Base-by-base conservation (phyloP, 495 filamentous ascomycete species). In the Immersiella caudata region DNA sequence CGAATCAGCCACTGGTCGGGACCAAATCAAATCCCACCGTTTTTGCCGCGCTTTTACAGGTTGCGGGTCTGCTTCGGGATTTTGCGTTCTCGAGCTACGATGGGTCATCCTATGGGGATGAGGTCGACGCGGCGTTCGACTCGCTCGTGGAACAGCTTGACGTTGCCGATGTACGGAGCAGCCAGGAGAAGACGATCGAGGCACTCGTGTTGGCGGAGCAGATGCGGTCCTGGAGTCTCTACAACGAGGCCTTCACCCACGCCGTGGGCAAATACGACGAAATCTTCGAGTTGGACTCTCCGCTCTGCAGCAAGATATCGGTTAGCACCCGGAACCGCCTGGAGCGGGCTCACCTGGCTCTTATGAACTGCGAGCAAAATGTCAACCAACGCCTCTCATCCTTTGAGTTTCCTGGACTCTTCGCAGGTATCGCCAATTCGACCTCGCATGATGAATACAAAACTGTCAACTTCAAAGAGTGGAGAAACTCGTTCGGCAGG, bases 371-470 rank as follows among this genome's bases (percentile, higher is more conserved):
- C 22, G 81, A 89, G 27, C 84, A 86, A 33, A 87, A 84, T 40
- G 84, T 92, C 61, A 87, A 90, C 59, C 79, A 81, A 27, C 88
- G 90, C 16, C 81, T 98, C 33, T 83, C 90, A 55, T 85, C 79
- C 50, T 98, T 98, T 68, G 93, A 97, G 54, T 98, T 96, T 73
- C 93, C 96, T 0, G 90, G 91, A 1, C 78, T 97, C 6, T 98
- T 96, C 76, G 87, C 91, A n/a, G 96, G 95, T 49, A 84, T 92
- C 65, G 93, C 91, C 64, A 93, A 89, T 70, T 94, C 91, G 7
- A 91, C 87, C 12, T 90, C 88, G 0, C 86, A 83, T 27, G 83
- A 77, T 3, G 93, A 95, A 71, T 87, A 88, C 74, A 93, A 90
- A 75, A 77, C 88, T 22, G 82, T 96, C 56, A 86, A 86, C n/a